Percentiles rank a stretch among this genome's conserved stretches.
phyloP scores from a whole-genome alignment of 352 stramenopile genomes.

The Phytophthora foliorum region DNA sequence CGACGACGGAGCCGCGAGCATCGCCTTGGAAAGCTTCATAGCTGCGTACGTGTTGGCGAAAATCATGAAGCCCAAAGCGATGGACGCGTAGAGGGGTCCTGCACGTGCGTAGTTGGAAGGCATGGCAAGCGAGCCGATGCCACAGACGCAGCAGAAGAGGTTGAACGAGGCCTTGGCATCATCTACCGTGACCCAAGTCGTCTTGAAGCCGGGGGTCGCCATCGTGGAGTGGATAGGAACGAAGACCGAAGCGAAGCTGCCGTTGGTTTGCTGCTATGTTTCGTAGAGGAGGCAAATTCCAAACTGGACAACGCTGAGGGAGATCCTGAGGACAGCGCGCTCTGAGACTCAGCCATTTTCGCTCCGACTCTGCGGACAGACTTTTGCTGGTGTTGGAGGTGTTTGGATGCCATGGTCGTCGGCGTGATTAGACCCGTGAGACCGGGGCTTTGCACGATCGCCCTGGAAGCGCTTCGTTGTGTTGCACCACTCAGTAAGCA shows the following conservation, averaged over 20 bases:
- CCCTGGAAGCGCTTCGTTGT: slow-evolving; percentile 16
- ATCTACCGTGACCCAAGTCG: slow-evolving; percentile 28
- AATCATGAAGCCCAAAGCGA: slow-evolving; percentile 34
- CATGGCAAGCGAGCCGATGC: slow-evolving; percentile 34
- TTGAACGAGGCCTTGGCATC: slow-evolving; percentile 38
- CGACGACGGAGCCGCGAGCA: slow-evolving; percentile 30
- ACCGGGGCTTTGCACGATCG: slow-evolving; percentile 4
- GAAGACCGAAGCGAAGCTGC: slow-evolving; percentile 13
- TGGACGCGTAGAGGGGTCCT: slow-evolving; percentile 24
- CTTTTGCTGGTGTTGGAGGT: slow-evolving; percentile 33
- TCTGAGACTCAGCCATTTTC: slow-evolving; percentile 9
- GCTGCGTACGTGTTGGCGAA: slow-evolving; percentile 35
- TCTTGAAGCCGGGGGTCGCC: slow-evolving; percentile 26
- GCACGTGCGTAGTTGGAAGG: slow-evolving; percentile 34
- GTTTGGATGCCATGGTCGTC: slow-evolving; percentile 23
- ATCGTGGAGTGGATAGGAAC: background rate
- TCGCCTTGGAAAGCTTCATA: slow-evolving; percentile 35
- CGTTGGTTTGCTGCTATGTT: slow-evolving; percentile 12
- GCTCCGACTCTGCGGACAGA: slow-evolving; percentile 17
- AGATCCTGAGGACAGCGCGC: background rate
- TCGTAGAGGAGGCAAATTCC: slow-evolving; percentile 24
- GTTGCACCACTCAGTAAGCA: slow-evolving; percentile 9
- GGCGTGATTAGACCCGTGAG: slow-evolving; percentile 23
- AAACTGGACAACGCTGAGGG: slow-evolving; percentile 18
- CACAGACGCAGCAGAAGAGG: slow-evolving; percentile 37